Evolutionary conservation across 2,329 filamentous ascomycete species (phyloP), one percentile per base, ranked within the genome.

Genomic region (Verticillium dahliae): DNA sequence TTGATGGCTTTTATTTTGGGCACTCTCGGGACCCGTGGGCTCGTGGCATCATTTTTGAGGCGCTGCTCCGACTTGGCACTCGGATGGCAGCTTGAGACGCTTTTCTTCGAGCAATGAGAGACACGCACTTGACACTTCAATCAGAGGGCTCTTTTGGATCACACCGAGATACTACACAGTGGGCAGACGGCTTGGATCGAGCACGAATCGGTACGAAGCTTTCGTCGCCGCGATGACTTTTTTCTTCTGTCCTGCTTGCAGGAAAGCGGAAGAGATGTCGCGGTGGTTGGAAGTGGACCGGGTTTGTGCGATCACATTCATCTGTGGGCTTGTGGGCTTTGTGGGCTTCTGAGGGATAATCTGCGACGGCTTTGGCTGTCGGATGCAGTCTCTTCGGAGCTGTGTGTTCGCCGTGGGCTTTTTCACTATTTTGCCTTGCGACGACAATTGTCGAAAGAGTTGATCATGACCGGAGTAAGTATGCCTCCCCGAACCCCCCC

Each of bases 301-400:
- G 68, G 61, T 66, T 72, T 18, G 70, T 65, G 58, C 62, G 63
- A 68, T 69, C 69, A 70, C 67, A 52, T 59, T 50, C 72, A 69
- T 73, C 70, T 65, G 68, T 71, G 69, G 71, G 71, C 63, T 69
- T 62, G 60, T 64, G 56, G 65, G 65, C 65, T 61, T 65, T 65
- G 69, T 73, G 72, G 73, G 73, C 71, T 74, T 75, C 72, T 73
- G 74, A 75, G 72, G 74, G 73, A 74, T 75, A 75, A 73, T 72
- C 58, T 33, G 34, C 33, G 56, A 34, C 45, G 18, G 38, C 39
- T 39, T 39, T 33, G 39, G n/a, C 58, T 54, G 45, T 59, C 58
- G 54, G 6, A 50, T 50, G n/a, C 35, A 11, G 38, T 22, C 27
- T 45, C 38, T 58, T 45, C 57, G 38, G 57, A 58, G 57, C 39